Conservation (phyloP, 139 green algal species). For the Micromonas pusilla region DNA sequence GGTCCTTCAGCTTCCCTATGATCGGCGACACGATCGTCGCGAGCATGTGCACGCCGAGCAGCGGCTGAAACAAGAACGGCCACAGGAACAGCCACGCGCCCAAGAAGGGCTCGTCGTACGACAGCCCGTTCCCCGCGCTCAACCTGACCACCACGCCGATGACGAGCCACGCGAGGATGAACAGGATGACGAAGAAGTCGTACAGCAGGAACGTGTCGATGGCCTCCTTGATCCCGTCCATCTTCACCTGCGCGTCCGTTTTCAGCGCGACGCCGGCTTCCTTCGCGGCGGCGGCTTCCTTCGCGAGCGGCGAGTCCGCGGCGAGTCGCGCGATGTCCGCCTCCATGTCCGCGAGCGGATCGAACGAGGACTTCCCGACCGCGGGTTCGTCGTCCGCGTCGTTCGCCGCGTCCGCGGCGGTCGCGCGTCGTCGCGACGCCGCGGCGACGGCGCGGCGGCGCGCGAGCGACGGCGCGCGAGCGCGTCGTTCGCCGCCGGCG, state of each 20-base stretch:
- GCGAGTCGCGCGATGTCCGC: background rate
- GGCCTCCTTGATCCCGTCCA: slow-evolving; percentile 19
- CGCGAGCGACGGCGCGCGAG: no score
- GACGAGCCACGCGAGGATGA: slow-evolving; percentile 22
- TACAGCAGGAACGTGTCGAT: slow-evolving; percentile 27
- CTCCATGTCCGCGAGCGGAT: slow-evolving; percentile 1
- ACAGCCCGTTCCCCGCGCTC: background rate
- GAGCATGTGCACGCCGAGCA: slow-evolving; percentile 27
- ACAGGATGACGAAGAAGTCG: slow-evolving; percentile 26
- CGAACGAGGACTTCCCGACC: background rate
- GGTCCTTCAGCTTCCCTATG: slow-evolving; percentile 15
- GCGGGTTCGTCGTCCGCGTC: background rate
- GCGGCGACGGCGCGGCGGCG: no score
- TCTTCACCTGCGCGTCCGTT: background rate
- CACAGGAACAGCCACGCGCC: slow-evolving; percentile 25
- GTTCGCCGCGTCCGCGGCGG: no score
- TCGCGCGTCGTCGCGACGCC: no score
- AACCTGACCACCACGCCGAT: slow-evolving; percentile 7
- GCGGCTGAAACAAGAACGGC: slow-evolving; percentile 26
- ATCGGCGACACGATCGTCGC: slow-evolving; percentile 16
- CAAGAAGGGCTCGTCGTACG: slow-evolving; percentile 23
- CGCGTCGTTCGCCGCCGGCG: no score
- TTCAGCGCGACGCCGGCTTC: background rate
- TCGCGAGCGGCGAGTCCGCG: background rate
- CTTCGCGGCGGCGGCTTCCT: background rate